Base-by-base conservation (phyloP, 192 early-diverging fungal genomes). In the Jimgerdemannia flammicorona region DNA sequence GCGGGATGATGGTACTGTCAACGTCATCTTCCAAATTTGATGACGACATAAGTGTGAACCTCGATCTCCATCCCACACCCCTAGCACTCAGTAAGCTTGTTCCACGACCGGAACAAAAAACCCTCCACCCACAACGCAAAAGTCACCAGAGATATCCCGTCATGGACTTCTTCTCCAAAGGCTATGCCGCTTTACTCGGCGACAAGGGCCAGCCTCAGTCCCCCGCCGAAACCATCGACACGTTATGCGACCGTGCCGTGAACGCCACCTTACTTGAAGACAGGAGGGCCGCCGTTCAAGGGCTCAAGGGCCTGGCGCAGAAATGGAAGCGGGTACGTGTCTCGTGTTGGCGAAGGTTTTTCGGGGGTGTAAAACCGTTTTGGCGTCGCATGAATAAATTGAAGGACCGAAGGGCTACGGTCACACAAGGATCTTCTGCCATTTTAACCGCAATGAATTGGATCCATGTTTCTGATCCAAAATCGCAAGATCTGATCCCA, bases 261-360 rank as follows among this genome's bases (percentile, higher is more conserved):
- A 89, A 95, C 68, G 90, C 94, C 17, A 96, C 94, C 8, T 85
- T 98, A 29, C 79, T 95, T 40, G 98, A 99, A 77, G 98, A 99
- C 86, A 83, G 94, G 67, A 80, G 96, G 42, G 93, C 95, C 4
- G 94, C 93, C 2, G 93, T 97, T 11, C 87, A 93, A 20, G 90
- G 92, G 6, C 83, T 99, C 70, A 96, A 95, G 74, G 94, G 94
- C 3, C 86, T 97, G 43, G 88, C 94, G 7, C 82, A 92, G 66
- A 94, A 98, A 66, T 97, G 93, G 89, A 90, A 87, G 70, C 78
- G 84, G 83, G 92, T 93, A 84, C 44, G 9, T 68, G 8, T 59
- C 49, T 59, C 14, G 2, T 65, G 64, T 72, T 70, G 72, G 14
- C 20, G 72, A 70, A 2, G 29, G 1, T 29, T 29, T 29, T 29